Conservation (phyloP, 176 grass and related monocot species). For the Microstegium vimineum region DNA sequence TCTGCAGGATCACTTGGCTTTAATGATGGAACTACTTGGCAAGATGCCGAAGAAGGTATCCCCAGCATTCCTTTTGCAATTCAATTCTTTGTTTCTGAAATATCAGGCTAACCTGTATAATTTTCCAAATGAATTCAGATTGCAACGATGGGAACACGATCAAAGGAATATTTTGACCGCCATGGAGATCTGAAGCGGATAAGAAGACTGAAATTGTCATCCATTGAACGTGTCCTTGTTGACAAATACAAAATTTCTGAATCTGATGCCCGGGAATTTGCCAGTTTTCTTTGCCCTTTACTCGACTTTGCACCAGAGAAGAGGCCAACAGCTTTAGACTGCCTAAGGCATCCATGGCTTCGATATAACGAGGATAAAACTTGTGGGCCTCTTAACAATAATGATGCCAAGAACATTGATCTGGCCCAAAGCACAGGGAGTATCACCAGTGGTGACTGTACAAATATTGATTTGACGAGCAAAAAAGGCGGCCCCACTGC, state of each 20-base stretch:
- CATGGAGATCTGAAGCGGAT: slow-evolving; percentile 94
- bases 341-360: slow-evolving; percentile 83
- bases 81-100: slow-evolving; percentile 8
- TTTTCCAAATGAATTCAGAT: slow-evolving; percentile 52
- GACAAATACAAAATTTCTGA: slow-evolving; percentile 79
- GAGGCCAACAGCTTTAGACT: slow-evolving; percentile 69
- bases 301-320: slow-evolving; percentile 85
- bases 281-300: slow-evolving; percentile 66
- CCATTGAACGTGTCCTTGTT: slow-evolving; percentile 62
- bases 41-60: slow-evolving; percentile 90
- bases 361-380: slow-evolving; percentile 36
- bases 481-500: slow-evolving; percentile 10
- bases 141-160: slow-evolving; percentile 65
- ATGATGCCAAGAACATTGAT: slow-evolving; percentile 1
- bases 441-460: slow-evolving; percentile 15
- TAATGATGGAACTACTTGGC: slow-evolving; percentile 95
- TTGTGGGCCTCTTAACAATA: neutral
- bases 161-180: slow-evolving; percentile 95
- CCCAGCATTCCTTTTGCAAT: slow-evolving; percentile 1
- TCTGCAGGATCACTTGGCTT: slow-evolving; percentile 90
- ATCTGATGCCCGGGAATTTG: slow-evolving; percentile 58
- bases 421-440: slow-evolving; percentile 9
- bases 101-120: slow-evolving; percentile 3
- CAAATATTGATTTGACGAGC: slow-evolving; percentile 13
- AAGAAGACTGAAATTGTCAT: slow-evolving; percentile 74